phyloP scores from a whole-genome alignment of 2,329 filamentous ascomycete species.

The Colletotrichum camelliae region DNA sequence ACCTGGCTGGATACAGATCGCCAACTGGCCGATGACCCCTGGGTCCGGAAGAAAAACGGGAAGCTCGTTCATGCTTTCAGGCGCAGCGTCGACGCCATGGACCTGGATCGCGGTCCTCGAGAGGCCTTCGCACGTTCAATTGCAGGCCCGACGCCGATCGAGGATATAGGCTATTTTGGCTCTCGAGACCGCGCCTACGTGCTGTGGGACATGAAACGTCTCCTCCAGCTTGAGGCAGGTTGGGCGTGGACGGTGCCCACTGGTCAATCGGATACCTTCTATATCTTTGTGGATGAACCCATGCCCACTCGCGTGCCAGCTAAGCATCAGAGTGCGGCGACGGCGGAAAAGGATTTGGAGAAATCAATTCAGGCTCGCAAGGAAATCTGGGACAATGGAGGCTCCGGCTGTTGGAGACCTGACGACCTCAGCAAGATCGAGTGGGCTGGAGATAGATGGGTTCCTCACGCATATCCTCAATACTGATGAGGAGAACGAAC shows the following conservation, averaged over 20 bases:
- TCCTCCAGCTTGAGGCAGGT: background rate
- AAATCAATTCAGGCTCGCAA: background rate
- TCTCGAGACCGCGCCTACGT: background rate
- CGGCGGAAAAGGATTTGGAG: background rate
- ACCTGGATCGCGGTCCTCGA: accelerated
- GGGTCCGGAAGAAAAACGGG: accelerated
- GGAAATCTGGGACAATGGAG: background rate
- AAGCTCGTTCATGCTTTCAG: accelerated
- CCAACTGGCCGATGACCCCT: background rate
- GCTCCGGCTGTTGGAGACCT: background rate
- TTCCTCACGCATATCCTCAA: background rate
- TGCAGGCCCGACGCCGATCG: background rate
- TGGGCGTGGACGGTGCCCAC: background rate
- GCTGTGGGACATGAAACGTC: background rate
- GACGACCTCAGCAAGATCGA: background rate
- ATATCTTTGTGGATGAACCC: background rate
- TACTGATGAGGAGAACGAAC: background rate
- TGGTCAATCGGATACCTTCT: accelerated
- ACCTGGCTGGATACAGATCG: background rate
- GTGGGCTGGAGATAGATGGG: background rate
- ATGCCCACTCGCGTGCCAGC: background rate
- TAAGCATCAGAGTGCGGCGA: too few relatives aligned
- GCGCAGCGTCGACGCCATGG: background rate
- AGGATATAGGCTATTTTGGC: background rate
- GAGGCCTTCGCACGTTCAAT: background rate